A percentile compares a stretch with the other conserved stretches of the same genome.
phyloP scores from a whole-genome alignment of 2,329 filamentous ascomycete genomes.

The Colletotrichum magnum region DNA sequence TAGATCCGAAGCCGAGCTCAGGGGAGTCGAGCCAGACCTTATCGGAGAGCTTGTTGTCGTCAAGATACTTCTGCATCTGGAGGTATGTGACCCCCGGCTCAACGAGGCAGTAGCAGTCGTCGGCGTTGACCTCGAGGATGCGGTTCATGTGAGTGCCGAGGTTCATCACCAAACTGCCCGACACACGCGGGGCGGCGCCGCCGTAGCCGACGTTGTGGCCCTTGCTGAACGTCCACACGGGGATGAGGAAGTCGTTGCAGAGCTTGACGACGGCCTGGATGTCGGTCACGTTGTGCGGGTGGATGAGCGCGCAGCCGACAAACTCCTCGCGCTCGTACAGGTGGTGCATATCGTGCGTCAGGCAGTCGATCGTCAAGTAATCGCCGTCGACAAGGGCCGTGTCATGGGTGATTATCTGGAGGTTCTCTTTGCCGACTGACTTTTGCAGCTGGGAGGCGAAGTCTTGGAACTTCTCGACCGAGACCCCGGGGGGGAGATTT shows the following conservation, averaged over 20 bases:
- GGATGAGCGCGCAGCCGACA: conserved; percentile 56
- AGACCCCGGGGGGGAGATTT: conserved; percentile 17
- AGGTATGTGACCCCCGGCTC: conserved; percentile 70
- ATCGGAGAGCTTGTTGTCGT: conserved; percentile 54
- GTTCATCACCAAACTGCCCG: conserved; percentile 64
- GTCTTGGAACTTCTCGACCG: conserved; percentile 20
- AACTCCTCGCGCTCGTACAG: conserved; percentile 60
- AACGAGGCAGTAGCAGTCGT: conserved; percentile 64
- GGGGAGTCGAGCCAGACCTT: conserved; percentile 60
- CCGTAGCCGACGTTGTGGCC: conserved; percentile 68
- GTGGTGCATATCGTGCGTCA: conserved; percentile 52
- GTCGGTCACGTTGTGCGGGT: conserved; percentile 52
- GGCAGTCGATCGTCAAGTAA: conserved; percentile 31
- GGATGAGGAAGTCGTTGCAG: conserved; percentile 60
- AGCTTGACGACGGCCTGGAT: conserved; percentile 61
- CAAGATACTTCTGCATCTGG: conserved; percentile 64
- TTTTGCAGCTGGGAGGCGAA: conserved; percentile 20
- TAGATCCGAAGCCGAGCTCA: conserved; percentile 57
- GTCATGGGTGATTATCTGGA: conserved; percentile 28
- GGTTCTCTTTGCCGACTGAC: conserved; percentile 28
- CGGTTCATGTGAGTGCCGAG: conserved; percentile 68
- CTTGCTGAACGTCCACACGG: conserved; percentile 64
- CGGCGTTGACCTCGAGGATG: conserved; percentile 64
- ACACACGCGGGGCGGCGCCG: conserved; percentile 66
- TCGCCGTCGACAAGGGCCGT: conserved; percentile 29